Evolutionary conservation across 495 filamentous ascomycete genomes (phyloP), one percentile per base, ranked within the genome.

Genomic region (Neurospora cerealis): DNA sequence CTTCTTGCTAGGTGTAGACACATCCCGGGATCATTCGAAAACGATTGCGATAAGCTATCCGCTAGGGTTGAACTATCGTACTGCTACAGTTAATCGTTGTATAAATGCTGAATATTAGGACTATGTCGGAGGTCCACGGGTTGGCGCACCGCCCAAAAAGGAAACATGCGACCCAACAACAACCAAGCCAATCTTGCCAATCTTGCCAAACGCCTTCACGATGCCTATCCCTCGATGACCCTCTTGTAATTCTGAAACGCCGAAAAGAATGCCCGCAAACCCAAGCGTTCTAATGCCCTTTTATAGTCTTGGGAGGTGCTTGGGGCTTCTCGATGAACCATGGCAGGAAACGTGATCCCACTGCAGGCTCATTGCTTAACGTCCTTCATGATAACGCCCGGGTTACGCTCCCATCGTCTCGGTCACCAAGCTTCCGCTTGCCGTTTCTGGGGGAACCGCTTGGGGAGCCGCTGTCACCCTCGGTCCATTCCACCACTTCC

Each of bases 401-500:
- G 44, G 48, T 4, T 72, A 54, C 76, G 42, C 44, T 41, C 32
- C 71, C 75, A 19, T 77, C 78, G 74, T 83, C 84, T 21, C 79
- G 75, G 28, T 83, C 84, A 40, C 74, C 83, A 38, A 88, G 80
- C 79, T 90, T 90, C 73, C 89, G 83, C 80, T 90, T 91, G 48
- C 78, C 80, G 46, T 41, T 77, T 32, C 69, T 73, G 8, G 80
- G 81, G 44, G 54, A 60, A 5, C 48, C 24, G 82, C 71, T 84
- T 73, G 81, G 85, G 69, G 85, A 86, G 37, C 84, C 84, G 82
- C 83, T 85, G 46, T 86, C 88, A 69, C 86, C 89, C 71, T 86
- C 88, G 46, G 86, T 87, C 87, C 89, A 94, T 80, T 97, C 94
- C 54, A 89, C 87, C 74, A 97, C 84, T 81, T 97, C 93, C 91